Percentiles rank a stretch among this genome's conserved stretches.
Evolutionary conservation across 2,329 filamentous ascomycete genomes (phyloP).

Genomic region (Amauroascus verrucosus): DNA sequence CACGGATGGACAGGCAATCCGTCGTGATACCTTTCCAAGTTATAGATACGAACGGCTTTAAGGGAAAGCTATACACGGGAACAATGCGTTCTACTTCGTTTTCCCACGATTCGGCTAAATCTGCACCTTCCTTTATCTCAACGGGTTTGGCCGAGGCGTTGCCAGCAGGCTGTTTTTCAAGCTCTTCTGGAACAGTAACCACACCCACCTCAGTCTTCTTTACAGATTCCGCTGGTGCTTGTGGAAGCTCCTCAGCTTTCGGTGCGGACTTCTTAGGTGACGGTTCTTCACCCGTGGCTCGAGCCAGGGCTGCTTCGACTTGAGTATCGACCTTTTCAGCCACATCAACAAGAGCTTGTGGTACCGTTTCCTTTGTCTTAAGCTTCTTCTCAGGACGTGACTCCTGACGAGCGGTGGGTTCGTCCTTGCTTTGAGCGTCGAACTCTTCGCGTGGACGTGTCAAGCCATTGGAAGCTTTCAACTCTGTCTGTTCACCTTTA

Average conservation of each 20-base stretch:
- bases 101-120: constrained; percentile 35
- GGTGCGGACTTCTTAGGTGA: constrained; percentile 23
- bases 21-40: constrained; percentile 45
- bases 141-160: constrained; percentile 48
- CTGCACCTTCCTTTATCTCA: constrained; percentile 10
- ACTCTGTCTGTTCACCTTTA: constrained; percentile 11
- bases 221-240: constrained; percentile 21
- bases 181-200: neutral
- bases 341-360: constrained; percentile 58
- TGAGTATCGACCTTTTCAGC: constrained; percentile 50
- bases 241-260: constrained; percentile 28
- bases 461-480: constrained; percentile 1
- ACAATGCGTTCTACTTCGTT: constrained; percentile 56
- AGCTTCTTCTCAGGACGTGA: constrained; percentile 5
- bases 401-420: neutral
- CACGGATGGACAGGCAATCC: constrained; percentile 55
- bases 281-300: constrained; percentile 46
- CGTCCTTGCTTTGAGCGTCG: neutral
- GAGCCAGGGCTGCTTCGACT: constrained; percentile 56
- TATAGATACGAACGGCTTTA: constrained; percentile 92
- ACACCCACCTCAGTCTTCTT: constrained; percentile 21
- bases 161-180: constrained; percentile 21
- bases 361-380: constrained; percentile 52
- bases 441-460: constrained; percentile 7
- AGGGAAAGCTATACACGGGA: constrained; percentile 87